Evolutionary conservation across 2,329 filamentous ascomycete genomes (phyloP).

Genomic region (Fusarium secorum): DNA sequence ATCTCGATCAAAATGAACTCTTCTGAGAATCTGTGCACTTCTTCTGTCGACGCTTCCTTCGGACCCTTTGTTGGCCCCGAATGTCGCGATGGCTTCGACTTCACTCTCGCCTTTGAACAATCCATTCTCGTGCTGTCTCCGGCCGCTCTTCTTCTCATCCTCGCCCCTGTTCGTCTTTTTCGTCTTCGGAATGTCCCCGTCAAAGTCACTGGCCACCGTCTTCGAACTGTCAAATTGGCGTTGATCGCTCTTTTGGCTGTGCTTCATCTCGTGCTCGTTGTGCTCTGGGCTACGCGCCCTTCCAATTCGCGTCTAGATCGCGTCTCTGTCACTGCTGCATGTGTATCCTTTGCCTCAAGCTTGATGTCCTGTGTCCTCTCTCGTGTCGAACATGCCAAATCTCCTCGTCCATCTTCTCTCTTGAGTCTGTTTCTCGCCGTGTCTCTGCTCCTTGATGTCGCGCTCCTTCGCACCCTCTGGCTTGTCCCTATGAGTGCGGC

Average conservation of each 20-base stretch:
- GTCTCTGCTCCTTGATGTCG: slow-evolving; percentile 47
- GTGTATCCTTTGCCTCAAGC: slow-evolving; percentile 45
- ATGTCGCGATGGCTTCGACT: slow-evolving; percentile 57
- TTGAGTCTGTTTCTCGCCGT: slow-evolving; percentile 47
- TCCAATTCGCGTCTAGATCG: slow-evolving; percentile 31
- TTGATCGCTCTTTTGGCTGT: slow-evolving; percentile 40
- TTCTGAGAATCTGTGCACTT: slow-evolving; percentile 28
- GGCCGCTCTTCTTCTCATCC: slow-evolving; percentile 43
- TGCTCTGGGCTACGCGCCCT: slow-evolving; percentile 43
- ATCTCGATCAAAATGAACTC: slow-evolving; percentile 34
- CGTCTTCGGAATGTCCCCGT: slow-evolving; percentile 39
- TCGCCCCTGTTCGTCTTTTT: slow-evolving; percentile 44
- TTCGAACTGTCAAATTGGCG: slow-evolving; percentile 43
- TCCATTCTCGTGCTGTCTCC: slow-evolving; percentile 47
- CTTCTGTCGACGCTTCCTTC: slow-evolving; percentile 39
- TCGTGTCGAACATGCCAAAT: slow-evolving; percentile 45
- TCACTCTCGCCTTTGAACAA: slow-evolving; percentile 58
- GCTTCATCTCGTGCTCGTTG: slow-evolving; percentile 46
- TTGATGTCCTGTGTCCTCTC: slow-evolving; percentile 46
- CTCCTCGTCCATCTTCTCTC: slow-evolving; percentile 45
- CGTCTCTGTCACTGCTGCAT: slow-evolving; percentile 45
- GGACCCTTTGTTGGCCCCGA: slow-evolving; percentile 35
- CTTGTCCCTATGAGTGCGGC: slow-evolving; percentile 34
- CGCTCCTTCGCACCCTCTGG: slow-evolving; percentile 49
- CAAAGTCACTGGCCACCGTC: slow-evolving; percentile 37